phyloP scores from a whole-genome alignment of 2,329 filamentous ascomycete genomes.

The Diplocarpon mali region DNA sequence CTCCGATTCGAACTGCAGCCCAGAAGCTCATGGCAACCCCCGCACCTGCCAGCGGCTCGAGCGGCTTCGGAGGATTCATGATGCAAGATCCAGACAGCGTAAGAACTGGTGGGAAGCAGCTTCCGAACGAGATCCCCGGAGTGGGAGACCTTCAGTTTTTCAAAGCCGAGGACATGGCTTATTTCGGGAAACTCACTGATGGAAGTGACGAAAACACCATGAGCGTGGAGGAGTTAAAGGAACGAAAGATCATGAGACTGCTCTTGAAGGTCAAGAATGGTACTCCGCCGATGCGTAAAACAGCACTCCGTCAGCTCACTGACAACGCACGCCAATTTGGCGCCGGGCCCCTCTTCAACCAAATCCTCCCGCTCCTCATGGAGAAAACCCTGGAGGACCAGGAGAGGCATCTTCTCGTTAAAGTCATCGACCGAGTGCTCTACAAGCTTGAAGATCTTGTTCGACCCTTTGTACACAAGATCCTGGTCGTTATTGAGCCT shows the following conservation, averaged over 20 bases:
- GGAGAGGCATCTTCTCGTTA: conserved; percentile 94
- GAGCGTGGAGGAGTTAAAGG: conserved; percentile 90
- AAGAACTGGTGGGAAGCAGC: conserved; percentile 73
- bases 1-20: conserved; percentile 65
- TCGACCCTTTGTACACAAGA: conserved; percentile 94
- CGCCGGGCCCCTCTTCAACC: conserved; percentile 87
- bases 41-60: conserved; percentile 45
- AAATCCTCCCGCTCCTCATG: conserved; percentile 94
- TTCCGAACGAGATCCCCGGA: conserved; percentile 90
- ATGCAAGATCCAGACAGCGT: conserved; percentile 91
- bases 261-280: conserved; percentile 98
- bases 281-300: conserved; percentile 97
- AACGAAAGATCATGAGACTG: conserved; percentile 96
- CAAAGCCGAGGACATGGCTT: conserved; percentile 97
- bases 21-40: conserved; percentile 67
- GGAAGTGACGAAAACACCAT: conserved; percentile 84
- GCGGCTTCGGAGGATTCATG: conserved; percentile 60
- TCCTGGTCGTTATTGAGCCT: conserved; percentile 97
- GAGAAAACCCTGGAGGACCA: conserved; percentile 97
- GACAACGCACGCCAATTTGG: conserved; percentile 96
- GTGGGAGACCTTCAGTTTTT: conserved; percentile 96
- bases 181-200: conserved; percentile 95
- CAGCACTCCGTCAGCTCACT: conserved; percentile 88
- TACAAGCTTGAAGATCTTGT: conserved; percentile 98
- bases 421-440: conserved; percentile 95